These are phyloP conservation scores for Lactarius trivialis DNA, from an alignment of 768 basidiomycete species.

Conservation along the genomic window DNA sequence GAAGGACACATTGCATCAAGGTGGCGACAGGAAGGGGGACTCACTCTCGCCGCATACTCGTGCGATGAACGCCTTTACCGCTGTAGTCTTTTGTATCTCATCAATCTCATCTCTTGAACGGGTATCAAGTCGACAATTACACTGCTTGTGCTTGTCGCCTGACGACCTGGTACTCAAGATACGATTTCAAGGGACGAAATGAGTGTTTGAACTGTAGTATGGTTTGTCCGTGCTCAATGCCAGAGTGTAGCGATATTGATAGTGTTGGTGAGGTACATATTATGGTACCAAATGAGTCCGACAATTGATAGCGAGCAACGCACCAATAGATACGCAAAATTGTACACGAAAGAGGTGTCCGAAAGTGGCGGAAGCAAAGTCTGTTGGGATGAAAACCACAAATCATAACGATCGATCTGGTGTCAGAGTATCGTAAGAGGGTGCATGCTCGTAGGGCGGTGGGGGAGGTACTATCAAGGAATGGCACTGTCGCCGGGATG, in stretches of 20 bases:
- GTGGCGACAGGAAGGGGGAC: not conserved
- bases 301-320: not conserved
- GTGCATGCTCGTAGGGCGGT: slow-evolving; percentile 47
- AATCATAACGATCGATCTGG: not conserved
- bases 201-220: not conserved
- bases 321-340: not conserved
- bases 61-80: not conserved
- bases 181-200: not conserved
- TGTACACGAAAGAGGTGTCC: not conserved
- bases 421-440: slow-evolving; percentile 37
- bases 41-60: not conserved
- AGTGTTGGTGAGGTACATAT: not conserved
- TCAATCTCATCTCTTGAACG: not conserved
- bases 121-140: not conserved
- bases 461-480: slow-evolving; percentile 36
- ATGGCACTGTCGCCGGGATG: slow-evolving; percentile 23
- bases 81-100: not conserved
- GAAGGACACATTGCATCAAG: not conserved
- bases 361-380: not conserved
- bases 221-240: not conserved
- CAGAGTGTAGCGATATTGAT: not conserved
- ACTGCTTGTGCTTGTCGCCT: not conserved
- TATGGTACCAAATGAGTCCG: not conserved
- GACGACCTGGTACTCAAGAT: not conserved
- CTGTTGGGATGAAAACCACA: slow-evolving; percentile 16